Base-by-base conservation (phyloP, 1,284 basidiomycete species). In the Ceratobasidium sp. region DNA sequence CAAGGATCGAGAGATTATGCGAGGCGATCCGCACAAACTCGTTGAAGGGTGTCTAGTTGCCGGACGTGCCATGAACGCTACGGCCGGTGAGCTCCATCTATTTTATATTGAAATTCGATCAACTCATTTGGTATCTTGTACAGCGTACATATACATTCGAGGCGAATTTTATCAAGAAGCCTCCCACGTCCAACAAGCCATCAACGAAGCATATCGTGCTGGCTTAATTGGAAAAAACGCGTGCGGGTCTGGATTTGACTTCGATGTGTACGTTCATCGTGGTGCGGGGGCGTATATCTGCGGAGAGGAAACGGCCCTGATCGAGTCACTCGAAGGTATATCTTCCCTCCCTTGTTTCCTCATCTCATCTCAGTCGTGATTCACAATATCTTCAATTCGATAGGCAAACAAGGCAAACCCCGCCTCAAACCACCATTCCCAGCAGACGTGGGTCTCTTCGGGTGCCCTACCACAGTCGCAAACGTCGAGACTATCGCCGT, bases 351-450 rank as follows among this genome's bases (percentile, higher is more conserved):
- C n/a, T n/a, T 50, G 3, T 23, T 42, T 28, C n/a, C n/a, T 42
- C 42, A 50, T 54, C 61, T 10, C 42, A 13, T 46, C 46, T 17
- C 20, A 15, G 46, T 44, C 44, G 5, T 66, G 23, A 66, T 20
- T 17, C 12, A 28, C 23, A 33, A 61, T 40, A 64, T 40, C 42
- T 50, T 26, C n/a, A 26, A 48, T 17, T 15, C 3, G 20, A 3
- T 23, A 76, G 74, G 97, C 56, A 99, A 99, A 86, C 97, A 99
- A 87, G 97, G 97, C 61, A 99, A 99, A 86, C 97, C 97, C 2
- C 91, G 97, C 81, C 89, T 99, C 82, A 99, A 99, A 89, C 97
- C 97, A n/a, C 98, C 97, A 61, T 99, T 99, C 92, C 97, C 97
- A 17, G 97, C 97, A 79, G 97, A 99, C 81, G 97, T 99, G 67